Base-by-base conservation (phyloP, 2,329 filamentous ascomycete species). In the Cytospora chrysosperma region DNA sequence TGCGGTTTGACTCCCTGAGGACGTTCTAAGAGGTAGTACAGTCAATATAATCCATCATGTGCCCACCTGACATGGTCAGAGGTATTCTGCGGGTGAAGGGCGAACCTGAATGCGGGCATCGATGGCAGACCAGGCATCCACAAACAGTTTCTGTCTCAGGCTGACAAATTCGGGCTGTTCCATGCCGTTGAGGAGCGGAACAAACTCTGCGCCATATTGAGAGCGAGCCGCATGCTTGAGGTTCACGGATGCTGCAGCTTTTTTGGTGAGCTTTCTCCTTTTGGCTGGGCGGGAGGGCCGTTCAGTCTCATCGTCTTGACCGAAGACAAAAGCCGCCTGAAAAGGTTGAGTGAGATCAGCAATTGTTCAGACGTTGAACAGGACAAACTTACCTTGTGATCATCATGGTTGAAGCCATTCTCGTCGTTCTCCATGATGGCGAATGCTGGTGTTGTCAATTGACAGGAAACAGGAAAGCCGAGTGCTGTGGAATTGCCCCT, bases 271-370 rank as follows among this genome's bases (percentile, higher is more conserved):
- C 70, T 82, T 86, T 61, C 86, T 81, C 63, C 82, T 79, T 72
- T 90, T 90, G 40, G 80, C 71, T 30, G 85, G 82, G 47, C 83
- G 79, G 57, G 68, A 61, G 34, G 68, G 53, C 17, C 67, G 65
- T 26, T 69, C 70, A 47, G 72, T 40, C 71, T 76, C 73, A 63
- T 78, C 75, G 52, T 80, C 74, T 63, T 86, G 82, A 64, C 82
- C 79, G 73, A 88, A 89, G 67, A 89, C 76, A 72, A 87, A 89
- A 62, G 85, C 85, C 54, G 82, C 81, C 86, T 89, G 71, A 17
- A 27, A n/a, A n/a, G n/a, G n/a, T n/a, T n/a, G n/a, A n/a, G n/a
- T n/a, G n/a, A 15, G 13, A 24, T 66, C 50, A 66, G 64, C 43
- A 17, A 17, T 7, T 2, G 19, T 24, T 47, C n/a, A 24, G 10